These are phyloP conservation scores for Lunularia cruciata DNA, from an alignment of 225 moss, liverwort and hornwort genomes.

Conservation along the genomic window DNA sequence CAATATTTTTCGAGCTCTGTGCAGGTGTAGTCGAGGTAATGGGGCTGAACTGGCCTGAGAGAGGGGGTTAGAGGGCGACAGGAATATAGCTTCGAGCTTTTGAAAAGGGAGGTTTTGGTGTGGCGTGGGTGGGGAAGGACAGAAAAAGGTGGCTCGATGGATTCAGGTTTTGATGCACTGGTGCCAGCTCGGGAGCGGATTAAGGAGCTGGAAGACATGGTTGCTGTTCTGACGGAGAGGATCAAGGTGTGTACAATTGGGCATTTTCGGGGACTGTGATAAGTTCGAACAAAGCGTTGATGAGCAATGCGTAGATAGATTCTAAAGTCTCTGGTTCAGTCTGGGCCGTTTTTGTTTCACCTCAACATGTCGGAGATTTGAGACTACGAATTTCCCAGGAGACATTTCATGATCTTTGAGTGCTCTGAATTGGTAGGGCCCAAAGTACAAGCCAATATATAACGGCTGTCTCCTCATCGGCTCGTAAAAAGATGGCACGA, in stretches of 20 bases:
- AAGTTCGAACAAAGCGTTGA: neutral
- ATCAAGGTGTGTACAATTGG: conserved; percentile 31
- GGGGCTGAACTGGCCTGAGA: neutral
- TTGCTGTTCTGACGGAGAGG: conserved; percentile 29
- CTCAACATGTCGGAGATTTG: too few species aligned
- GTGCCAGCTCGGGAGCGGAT: conserved; percentile 32
- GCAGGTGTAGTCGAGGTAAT: neutral
- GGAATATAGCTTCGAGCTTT: neutral
- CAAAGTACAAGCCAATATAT: too few species aligned
- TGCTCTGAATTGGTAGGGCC: too few species aligned
- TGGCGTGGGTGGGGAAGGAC: neutral
- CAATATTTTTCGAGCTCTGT: neutral
- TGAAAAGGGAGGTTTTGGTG: conserved; percentile 3
- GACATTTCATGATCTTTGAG: too few species aligned
- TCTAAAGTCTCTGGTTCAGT: too few species aligned
- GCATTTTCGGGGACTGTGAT: too few species aligned
- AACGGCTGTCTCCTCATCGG: too few species aligned
- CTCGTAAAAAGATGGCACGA: too few species aligned
- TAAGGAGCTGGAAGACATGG: conserved; percentile 37
- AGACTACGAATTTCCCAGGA: too few species aligned
- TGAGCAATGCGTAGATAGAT: neutral
- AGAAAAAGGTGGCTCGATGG: conserved; percentile 8
- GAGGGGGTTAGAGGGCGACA: neutral
- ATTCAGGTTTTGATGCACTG: conserved; percentile 7
- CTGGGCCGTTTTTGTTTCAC: too few species aligned